These are phyloP conservation scores for Monilinia fructicola DNA, from an alignment of 2,329 filamentous ascomycete species.

Conservation along the genomic window DNA sequence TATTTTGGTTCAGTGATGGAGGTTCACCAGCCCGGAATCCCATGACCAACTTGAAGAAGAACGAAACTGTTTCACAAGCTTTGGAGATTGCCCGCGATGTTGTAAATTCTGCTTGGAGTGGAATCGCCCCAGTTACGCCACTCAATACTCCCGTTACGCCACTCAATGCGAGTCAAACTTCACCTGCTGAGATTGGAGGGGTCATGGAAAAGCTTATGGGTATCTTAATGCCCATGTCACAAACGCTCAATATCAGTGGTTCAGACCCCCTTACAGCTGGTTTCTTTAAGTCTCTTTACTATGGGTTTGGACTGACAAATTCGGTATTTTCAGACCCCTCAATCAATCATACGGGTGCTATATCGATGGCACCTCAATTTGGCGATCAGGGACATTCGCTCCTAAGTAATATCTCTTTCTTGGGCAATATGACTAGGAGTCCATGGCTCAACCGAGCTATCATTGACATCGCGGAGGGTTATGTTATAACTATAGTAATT, in stretches of 20 bases:
- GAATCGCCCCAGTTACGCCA: conserved; percentile 38
- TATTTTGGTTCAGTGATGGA: conserved; percentile 70
- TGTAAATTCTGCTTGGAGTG: conserved; percentile 34
- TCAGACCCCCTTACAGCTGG: conserved; percentile 35
- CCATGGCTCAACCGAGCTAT: conserved; percentile 73
- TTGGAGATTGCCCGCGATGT: conserved; percentile 34
- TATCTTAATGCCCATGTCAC: conserved; percentile 35
- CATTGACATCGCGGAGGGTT: conserved; percentile 84
- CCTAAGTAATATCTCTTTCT: conserved; percentile 56
- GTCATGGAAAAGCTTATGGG: conserved; percentile 43
- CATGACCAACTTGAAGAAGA: conserved; percentile 21
- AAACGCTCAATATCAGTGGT: conserved; percentile 34
- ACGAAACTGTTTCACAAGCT: conserved; percentile 29
- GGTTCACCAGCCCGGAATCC: conserved; percentile 34
- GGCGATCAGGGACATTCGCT: conserved; percentile 45
- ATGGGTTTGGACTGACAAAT: conserved; percentile 33
- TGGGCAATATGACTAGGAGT: conserved; percentile 65
- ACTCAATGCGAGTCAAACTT: conserved; percentile 40
- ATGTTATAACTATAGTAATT: conserved; percentile 87
- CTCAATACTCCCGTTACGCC: conserved; percentile 37
- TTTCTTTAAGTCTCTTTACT: conserved; percentile 36
- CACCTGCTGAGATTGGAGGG: conserved; percentile 42
- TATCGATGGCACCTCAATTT: conserved; percentile 18
- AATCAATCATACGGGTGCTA: conserved; percentile 24
- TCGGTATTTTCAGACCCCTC: conserved; percentile 22